Base-by-base conservation (phyloP, 805 yeast genomes). In the Saccharomycopsis oosterbeekiorum region DNA sequence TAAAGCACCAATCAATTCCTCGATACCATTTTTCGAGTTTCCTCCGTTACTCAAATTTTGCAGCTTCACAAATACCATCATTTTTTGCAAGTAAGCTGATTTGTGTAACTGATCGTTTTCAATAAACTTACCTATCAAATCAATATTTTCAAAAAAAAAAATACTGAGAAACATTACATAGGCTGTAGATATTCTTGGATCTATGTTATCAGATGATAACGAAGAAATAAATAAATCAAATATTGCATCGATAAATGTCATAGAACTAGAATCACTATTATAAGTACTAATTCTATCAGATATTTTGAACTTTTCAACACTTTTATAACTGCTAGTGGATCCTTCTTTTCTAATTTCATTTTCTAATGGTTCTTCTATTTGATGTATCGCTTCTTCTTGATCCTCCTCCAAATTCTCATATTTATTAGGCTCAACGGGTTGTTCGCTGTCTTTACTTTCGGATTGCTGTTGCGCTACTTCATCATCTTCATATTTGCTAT, bases 71-170 rank as follows among this genome's bases (percentile, higher is more conserved):
- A 47, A 59, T 24, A 57, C 34, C 56, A 61, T 59, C 19, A 63
- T 40, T 39, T 61, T 61, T n/a, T 59, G 55, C 11, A 89, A 75
- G 62, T 83, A 86, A 0, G 92, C 81, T 3, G 93, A 71, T 10
- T 93, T 73, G 0, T 93, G 80, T 64, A 82, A 86, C 4, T 88
- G 70, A 1, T 83, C 70, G 58, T 90, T 96, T 8, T 80, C 76
- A 53, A 91, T 73, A 67, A 94, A 87, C 66, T 85, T 90, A 68
- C 87, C 78, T 1, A 88, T 91, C 0, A 94, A 92, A 1, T 76
- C 76, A 15, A 80, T 77, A 69, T 90, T 90, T 66, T 88, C 97
- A 74, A 79, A 92, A 39, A 89, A 70, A 92, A 96, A 89, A 10
- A 78, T 77, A 0, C 85, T 80, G 50, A 94, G 75, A 11, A 93